These are phyloP conservation scores for Domatiomyces catenatus DNA, from an alignment of 2,329 filamentous ascomycete species.

Conservation along the genomic window DNA sequence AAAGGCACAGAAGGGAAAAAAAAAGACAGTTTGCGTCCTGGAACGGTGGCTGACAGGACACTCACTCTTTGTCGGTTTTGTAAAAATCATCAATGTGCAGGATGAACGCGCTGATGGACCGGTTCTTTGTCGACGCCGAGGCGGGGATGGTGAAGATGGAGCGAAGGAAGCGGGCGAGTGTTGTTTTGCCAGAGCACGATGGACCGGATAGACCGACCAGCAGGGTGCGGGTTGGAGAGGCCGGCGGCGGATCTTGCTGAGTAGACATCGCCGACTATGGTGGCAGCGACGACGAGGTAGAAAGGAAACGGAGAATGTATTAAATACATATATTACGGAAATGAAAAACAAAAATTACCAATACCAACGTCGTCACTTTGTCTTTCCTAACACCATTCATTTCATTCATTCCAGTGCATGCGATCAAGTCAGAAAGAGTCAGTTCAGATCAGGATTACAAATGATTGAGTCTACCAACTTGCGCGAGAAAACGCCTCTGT, in stretches of 20 bases:
- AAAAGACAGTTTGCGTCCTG: background rate
- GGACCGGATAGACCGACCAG: conserved; percentile 75
- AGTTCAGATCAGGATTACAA: background rate
- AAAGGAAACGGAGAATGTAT: too few relatives aligned
- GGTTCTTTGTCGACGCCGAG: conserved; percentile 16
- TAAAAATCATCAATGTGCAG: conserved; percentile 97
- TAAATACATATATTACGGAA: too few relatives aligned
- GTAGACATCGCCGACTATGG: background rate
- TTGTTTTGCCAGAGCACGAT: conserved; percentile 90
- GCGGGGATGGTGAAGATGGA: conserved; percentile 50
- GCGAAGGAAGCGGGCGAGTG: conserved; percentile 68
- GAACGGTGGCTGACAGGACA: conserved; percentile 4
- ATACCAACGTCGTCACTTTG: too few relatives aligned
- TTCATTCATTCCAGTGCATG: too few relatives aligned
- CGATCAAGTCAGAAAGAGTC: background rate
- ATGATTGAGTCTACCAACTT: background rate
- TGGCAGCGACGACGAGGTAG: background rate
- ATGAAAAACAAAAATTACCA: too few relatives aligned
- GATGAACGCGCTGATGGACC: conserved; percentile 41
- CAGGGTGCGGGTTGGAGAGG: conserved; percentile 25
- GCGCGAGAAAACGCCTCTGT: background rate
- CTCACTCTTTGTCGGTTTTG: conserved; percentile 56
- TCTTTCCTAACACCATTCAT: too few relatives aligned
- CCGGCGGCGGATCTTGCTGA: background rate
- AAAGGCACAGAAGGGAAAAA: background rate